A percentile compares a stretch with the other conserved stretches of the same genome.
Evolutionary conservation across 2,329 filamentous ascomycete species (phyloP).

Genomic region (Stagonosporopsis chrysanthemi): DNA sequence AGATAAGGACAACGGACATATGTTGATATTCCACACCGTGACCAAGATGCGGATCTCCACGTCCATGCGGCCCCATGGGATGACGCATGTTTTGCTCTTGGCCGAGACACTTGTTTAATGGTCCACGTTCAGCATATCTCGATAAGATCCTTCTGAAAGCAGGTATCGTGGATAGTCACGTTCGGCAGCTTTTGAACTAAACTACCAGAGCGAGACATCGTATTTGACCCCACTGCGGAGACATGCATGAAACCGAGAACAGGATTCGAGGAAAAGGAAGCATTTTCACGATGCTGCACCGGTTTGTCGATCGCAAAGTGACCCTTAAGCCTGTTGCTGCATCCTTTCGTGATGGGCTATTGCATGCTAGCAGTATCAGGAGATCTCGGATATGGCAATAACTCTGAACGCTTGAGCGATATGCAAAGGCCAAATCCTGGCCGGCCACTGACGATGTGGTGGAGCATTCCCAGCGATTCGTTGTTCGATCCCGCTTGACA

Average conservation of each 20-base stretch:
- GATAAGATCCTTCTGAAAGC: not conserved
- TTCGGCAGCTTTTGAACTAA: not conserved
- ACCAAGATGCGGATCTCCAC: not conserved
- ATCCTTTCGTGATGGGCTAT: not conserved
- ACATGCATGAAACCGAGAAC: conserved; percentile 7
- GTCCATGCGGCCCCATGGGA: too few species aligned
- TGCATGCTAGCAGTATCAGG: not conserved
- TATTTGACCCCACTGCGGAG: not conserved
- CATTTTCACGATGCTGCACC: conserved; percentile 1
- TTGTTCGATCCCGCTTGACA: not conserved
- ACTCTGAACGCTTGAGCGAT: not conserved
- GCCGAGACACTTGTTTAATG: not conserved
- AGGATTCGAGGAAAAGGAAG: not conserved
- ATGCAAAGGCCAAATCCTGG: not conserved
- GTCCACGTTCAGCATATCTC: not conserved
- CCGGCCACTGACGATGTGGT: not conserved
- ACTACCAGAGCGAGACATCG: not conserved
- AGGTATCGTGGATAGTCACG: not conserved
- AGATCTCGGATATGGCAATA: not conserved
- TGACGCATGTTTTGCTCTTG: not conserved
- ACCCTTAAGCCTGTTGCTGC: not conserved
- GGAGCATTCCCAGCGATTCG: conserved; percentile 2
- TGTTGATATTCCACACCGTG: not conserved
- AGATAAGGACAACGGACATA: not conserved
- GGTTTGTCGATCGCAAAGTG: not conserved